Conservation (phyloP, 345 rosid species). For the Garcia nutans region DNA sequence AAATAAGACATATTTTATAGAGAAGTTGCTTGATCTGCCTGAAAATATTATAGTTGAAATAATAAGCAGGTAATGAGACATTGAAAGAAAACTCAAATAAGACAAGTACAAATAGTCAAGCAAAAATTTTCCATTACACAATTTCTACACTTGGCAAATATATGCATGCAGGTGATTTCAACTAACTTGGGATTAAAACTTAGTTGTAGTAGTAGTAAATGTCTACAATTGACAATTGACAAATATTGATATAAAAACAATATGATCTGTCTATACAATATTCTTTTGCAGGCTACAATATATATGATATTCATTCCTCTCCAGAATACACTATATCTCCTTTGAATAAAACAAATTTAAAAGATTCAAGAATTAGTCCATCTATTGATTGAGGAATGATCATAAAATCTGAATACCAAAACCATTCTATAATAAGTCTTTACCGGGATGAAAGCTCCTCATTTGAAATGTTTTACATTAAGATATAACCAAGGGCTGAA, state of each 20-base stretch:
- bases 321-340: not conserved
- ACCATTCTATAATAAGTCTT: not conserved
- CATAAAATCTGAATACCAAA: not conserved
- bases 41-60: too few relatives aligned
- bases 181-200: too few relatives aligned
- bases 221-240: too few relatives aligned
- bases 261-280: not conserved
- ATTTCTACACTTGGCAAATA: too few relatives aligned
- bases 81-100: not conserved
- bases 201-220: too few relatives aligned
- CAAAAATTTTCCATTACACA: too few relatives aligned
- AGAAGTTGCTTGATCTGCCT: too few relatives aligned
- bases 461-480: not conserved
- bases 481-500: not conserved
- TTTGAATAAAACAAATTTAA: too few relatives aligned
- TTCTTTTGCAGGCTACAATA: not conserved
- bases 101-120: not conserved
- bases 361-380: not conserved
- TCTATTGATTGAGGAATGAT: not conserved
- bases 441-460: not conserved
- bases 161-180: too few relatives aligned
- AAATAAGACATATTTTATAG: not conserved
- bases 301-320: not conserved
- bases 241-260: not conserved
- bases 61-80: not conserved